These are phyloP conservation scores for Cyberlindnera maritima DNA, from an alignment of 805 yeast genomes.

Conservation along the genomic window DNA sequence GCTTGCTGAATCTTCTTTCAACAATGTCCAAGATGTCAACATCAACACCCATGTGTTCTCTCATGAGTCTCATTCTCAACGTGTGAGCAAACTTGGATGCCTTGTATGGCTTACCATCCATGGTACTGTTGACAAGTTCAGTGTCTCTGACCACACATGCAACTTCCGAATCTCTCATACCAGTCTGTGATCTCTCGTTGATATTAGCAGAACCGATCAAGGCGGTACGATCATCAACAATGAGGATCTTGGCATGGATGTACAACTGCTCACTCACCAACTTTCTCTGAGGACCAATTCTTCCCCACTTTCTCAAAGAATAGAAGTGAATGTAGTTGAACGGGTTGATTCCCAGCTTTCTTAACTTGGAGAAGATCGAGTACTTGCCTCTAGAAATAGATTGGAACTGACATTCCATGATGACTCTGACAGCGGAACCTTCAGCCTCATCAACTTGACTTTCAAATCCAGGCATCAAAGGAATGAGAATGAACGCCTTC, in stretches of 20 bases:
- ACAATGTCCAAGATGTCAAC: conserved; percentile 81
- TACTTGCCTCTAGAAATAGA: conserved; percentile 88
- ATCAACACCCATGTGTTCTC: conserved; percentile 95
- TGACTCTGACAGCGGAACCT: conserved; percentile 92
- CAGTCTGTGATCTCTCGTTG: conserved; percentile 95
- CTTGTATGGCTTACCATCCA: conserved; percentile 79
- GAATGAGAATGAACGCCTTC: conserved; percentile 90
- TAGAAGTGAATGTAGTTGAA: conserved; percentile 89
- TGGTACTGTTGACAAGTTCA: conserved; percentile 57
- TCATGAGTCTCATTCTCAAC: conserved; percentile 85
- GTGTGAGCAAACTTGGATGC: conserved; percentile 91
- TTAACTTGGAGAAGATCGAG: conserved; percentile 80
- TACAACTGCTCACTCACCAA: conserved; percentile 89
- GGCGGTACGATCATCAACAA: conserved; percentile 91
- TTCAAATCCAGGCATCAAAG: conserved; percentile 97
- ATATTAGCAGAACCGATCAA: conserved; percentile 97
- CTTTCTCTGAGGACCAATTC: conserved; percentile 70
- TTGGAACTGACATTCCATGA: conserved; percentile 94
- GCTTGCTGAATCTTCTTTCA: conserved; percentile 61
- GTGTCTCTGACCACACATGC: conserved; percentile 87
- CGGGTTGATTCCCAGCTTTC: conserved; percentile 79
- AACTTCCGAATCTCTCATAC: conserved; percentile 90
- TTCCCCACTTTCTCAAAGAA: conserved; percentile 94
- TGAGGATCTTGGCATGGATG: conserved; percentile 87
- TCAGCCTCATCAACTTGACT: conserved; percentile 90